Base-by-base conservation (phyloP, 495 filamentous ascomycete genomes). In the Penicillium steckii region DNA sequence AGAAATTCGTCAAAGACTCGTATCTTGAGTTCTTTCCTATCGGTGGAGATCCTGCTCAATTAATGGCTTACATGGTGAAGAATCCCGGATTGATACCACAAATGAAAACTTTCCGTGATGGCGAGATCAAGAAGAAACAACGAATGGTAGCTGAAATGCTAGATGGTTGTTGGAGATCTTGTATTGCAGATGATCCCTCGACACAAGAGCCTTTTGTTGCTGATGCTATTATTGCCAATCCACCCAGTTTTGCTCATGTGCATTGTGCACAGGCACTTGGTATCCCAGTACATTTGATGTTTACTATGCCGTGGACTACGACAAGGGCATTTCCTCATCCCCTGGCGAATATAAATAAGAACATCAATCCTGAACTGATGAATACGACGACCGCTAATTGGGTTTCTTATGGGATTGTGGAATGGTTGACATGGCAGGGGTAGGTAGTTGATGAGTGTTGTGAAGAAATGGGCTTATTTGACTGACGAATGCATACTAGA, bases 391-490 rank as follows among this genome's bases (percentile, higher is more conserved):
- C 74, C 12, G 78, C 76, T 1, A 86, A 86, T 64, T 81, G 73
- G 56, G 68, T 85, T 15, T 82, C 80, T 0, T 86, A 85, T 61
- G 72, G 70, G 3, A 61, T 86, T 23, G 80, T 86, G 13, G 85
- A 88, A 37, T 79, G 80, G 73, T 61, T 87, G 46, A 87, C 82
- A 8, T 86, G 85, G 83, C 83, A 87, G 69, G 84, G 84, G 78
- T 79, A 55, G 45, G 69, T 53, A 13, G 4, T 37, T 6, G 1
- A 5, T 18, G 33, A 7, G 8, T 37, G n/a, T 37, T 35, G 32
- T 15, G 32, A 35, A 9, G 2, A 30, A 2, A 30, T 30, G 32
- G 17, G 17, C 10, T 13, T 18, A n/a, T 15, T 37, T 37, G 0
- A n/a, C 13, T 37, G 15, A 37, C 33, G 18, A n/a, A 15, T 1